A percentile compares a stretch with the other conserved stretches of the same genome.
These are phyloP conservation scores for Carex cristatella DNA, from an alignment of 176 grass and related monocot species.

Conservation along the genomic window DNA sequence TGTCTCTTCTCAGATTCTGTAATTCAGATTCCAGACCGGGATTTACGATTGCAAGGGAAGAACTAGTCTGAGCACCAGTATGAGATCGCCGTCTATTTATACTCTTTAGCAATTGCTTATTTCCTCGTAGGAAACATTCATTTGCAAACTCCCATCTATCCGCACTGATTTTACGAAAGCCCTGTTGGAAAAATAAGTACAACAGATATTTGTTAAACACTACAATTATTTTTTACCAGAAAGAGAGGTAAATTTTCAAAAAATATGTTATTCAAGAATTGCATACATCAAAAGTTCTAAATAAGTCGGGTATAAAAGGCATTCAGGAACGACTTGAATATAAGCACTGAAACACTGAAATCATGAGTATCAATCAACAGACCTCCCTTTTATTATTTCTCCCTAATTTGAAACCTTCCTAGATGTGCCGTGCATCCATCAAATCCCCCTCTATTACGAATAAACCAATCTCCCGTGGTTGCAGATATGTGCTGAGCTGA, in stretches of 20 bases:
- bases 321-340: conserved; percentile 24
- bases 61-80: conserved; percentile 32
- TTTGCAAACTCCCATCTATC: conserved; percentile 98
- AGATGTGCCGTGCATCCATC: not conserved
- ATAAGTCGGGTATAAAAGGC: conserved; percentile 3
- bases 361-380: not conserved
- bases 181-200: conserved; percentile 35
- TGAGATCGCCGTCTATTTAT: conserved; percentile 78
- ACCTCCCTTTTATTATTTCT: not conserved
- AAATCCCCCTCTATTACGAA: not conserved
- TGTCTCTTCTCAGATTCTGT: conserved; percentile 51
- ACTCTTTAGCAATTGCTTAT: conserved; percentile 60
- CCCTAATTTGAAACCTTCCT: not conserved
- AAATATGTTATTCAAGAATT: not conserved
- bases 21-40: conserved; percentile 52
- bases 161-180: conserved; percentile 79
- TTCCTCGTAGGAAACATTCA: conserved; percentile 64
- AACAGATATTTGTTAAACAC: not conserved
- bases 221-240: not conserved
- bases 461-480: not conserved
- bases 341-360: not conserved
- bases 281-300: not conserved
- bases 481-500: not conserved
- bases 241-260: not conserved
- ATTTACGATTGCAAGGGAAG: conserved; percentile 27